Evolutionary conservation across 1,284 basidiomycete species (phyloP).

Genomic region (Rhodotorula sp.): DNA sequence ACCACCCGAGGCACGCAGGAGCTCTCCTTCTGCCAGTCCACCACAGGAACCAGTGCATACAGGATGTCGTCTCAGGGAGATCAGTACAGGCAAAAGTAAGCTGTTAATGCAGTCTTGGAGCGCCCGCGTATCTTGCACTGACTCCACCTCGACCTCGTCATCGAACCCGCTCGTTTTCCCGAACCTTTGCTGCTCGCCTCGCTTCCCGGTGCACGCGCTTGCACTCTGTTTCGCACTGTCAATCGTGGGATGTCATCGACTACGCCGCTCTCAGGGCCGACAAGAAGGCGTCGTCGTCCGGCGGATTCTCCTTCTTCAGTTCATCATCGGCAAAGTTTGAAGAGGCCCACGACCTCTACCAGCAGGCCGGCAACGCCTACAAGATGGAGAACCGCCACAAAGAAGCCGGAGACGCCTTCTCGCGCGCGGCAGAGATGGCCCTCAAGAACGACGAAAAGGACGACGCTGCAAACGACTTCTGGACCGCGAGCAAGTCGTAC

Average conservation of each 20-base stretch:
- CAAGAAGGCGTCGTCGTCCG: conserved; percentile 36
- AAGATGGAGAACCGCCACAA: conserved; percentile 91
- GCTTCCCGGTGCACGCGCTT: not conserved
- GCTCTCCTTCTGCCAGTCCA: not conserved
- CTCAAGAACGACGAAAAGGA: conserved; percentile 79
- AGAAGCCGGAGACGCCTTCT: conserved; percentile 49
- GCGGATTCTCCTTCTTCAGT: conserved; percentile 36
- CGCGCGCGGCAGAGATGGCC: conserved; percentile 79
- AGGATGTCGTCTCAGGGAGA: conserved; percentile 22
- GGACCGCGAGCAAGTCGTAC: conserved; percentile 92
- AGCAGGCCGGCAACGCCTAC: conserved; percentile 72
- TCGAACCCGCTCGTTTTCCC: not conserved
- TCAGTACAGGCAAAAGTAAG: conserved; percentile 24
- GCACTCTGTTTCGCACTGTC: not conserved
- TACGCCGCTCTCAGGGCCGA: conserved; percentile 22
- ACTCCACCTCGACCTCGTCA: not conserved
- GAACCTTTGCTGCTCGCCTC: not conserved
- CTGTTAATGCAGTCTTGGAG: not conserved
- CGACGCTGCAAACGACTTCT: conserved; percentile 94
- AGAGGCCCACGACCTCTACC: conserved; percentile 39
- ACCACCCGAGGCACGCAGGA: not conserved
- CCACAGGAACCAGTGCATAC: not conserved
- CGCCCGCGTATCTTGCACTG: not conserved
- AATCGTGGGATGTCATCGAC: too few relatives aligned
- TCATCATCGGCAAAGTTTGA: conserved; percentile 35